These are phyloP conservation scores for Fomitopsis pulvina DNA, from an alignment of 768 basidiomycete species.

Conservation along the genomic window DNA sequence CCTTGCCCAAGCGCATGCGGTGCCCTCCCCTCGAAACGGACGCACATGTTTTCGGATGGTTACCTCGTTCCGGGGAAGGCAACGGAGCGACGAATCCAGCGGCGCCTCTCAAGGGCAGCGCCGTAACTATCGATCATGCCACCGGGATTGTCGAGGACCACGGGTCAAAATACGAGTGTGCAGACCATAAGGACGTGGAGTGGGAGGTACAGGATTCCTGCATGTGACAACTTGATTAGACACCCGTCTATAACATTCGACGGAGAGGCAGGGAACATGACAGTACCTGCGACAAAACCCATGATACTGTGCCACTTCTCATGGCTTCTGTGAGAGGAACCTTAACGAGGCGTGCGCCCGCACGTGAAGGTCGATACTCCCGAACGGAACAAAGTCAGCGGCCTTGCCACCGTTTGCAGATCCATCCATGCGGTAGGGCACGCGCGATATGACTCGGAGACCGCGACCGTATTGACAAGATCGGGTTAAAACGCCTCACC, in stretches of 20 bases:
- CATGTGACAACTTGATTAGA: not conserved
- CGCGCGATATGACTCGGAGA: not conserved
- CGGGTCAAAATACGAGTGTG: not conserved
- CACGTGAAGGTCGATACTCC: conserved; percentile 1
- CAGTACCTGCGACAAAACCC: not conserved
- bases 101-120: not conserved
- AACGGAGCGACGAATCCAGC: not conserved
- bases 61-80: not conserved
- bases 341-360: not conserved
- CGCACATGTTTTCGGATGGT: not conserved
- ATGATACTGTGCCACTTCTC: not conserved
- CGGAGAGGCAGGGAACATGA: not conserved
- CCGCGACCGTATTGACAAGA: no score
- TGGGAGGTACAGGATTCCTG: not conserved
- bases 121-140: not conserved
- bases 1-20: not conserved
- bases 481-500: no score
- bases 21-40: not conserved
- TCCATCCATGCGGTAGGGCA: not conserved
- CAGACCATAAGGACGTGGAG: not conserved
- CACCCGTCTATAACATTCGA: not conserved
- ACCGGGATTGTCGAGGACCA: not conserved
- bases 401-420: not conserved
- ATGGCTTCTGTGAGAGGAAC: not conserved
- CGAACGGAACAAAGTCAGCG: not conserved